Conservation (phyloP, 495 filamentous ascomycete species). For the Cudoniella acicularis region DNA sequence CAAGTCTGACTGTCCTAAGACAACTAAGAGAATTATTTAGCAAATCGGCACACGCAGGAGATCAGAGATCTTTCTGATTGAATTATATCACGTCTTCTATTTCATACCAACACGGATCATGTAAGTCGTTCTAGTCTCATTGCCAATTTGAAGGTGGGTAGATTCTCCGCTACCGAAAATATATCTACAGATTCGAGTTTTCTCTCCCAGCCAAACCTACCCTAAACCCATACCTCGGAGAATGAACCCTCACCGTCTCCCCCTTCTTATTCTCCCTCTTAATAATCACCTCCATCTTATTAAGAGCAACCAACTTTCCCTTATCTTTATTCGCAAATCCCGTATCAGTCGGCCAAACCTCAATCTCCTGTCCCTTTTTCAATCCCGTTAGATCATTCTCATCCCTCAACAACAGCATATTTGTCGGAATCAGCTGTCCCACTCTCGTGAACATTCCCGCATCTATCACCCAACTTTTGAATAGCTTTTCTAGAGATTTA, state of each 20-base stretch:
- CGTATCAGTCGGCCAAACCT: slow-evolving; percentile 54
- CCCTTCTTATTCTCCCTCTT: slow-evolving; percentile 37
- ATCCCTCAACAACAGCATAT: slow-evolving; percentile 46
- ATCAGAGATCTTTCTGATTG: too few relatives aligned
- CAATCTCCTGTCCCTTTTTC: slow-evolving; percentile 42
- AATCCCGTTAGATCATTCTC: slow-evolving; percentile 40
- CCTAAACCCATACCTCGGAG: slow-evolving; percentile 52
- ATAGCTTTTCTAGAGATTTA: slow-evolving; percentile 32
- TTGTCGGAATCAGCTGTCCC: slow-evolving; percentile 41
- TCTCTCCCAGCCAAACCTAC: slow-evolving; percentile 27
- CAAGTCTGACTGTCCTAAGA: too few relatives aligned
- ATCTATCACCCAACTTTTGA: slow-evolving; percentile 41
- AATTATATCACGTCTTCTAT: too few relatives aligned
- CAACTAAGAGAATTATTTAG: too few relatives aligned
- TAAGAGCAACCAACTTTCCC: slow-evolving; percentile 46
- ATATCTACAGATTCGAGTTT: slow-evolving; percentile 15
- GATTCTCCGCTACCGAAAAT: neutral
- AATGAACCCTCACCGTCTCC: slow-evolving; percentile 47
- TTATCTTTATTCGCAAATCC: slow-evolving; percentile 51
- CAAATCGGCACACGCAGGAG: too few relatives aligned
- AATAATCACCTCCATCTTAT: slow-evolving; percentile 46
- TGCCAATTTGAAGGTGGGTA: too few relatives aligned
- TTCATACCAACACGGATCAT: too few relatives aligned
- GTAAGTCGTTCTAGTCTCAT: too few relatives aligned
- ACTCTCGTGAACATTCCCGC: slow-evolving; percentile 45